Percentiles rank a stretch among this genome's conserved stretches.
Evolutionary conservation across 2,329 filamentous ascomycete genomes (phyloP).

Genomic region (Aspergillus sp.): DNA sequence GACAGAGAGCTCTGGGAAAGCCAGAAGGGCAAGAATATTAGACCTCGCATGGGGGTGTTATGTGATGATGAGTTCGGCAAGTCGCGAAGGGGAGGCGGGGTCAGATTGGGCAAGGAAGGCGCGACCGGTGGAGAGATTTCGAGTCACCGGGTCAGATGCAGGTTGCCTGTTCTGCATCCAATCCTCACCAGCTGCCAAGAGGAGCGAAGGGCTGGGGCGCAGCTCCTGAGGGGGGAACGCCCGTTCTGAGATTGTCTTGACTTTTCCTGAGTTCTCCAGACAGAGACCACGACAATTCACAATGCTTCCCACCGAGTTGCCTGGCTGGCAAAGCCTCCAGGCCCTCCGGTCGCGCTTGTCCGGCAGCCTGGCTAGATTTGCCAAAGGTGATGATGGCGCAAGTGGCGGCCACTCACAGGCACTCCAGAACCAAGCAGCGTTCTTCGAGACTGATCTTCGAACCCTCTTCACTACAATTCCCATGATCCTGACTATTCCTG

Average conservation of each 20-base stretch:
- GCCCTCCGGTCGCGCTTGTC: neutral
- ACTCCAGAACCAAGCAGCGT: neutral
- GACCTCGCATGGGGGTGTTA: no score
- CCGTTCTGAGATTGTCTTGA: no score
- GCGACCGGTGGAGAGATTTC: no score
- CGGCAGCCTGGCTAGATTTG: neutral
- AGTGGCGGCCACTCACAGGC: neutral
- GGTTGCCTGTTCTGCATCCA: no score
- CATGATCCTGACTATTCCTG: neutral
- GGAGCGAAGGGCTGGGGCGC: neutral
- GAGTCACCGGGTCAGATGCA: no score
- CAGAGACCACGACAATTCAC: neutral
- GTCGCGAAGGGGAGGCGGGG: no score
- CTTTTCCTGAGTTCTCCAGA: no score
- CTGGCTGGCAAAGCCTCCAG: neutral
- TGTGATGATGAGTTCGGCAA: no score
- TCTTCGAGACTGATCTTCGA: slow-evolving; percentile 5
- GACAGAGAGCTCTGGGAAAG: no score
- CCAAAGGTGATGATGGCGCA: neutral
- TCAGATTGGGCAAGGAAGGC: no score
- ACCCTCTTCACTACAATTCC: neutral
- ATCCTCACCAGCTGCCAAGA: neutral
- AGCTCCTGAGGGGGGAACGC: no score
- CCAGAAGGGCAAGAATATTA: no score
- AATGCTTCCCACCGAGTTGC: neutral